Conservation (phyloP, 2,329 filamentous ascomycete species). For the Aspergillus sp. region DNA sequence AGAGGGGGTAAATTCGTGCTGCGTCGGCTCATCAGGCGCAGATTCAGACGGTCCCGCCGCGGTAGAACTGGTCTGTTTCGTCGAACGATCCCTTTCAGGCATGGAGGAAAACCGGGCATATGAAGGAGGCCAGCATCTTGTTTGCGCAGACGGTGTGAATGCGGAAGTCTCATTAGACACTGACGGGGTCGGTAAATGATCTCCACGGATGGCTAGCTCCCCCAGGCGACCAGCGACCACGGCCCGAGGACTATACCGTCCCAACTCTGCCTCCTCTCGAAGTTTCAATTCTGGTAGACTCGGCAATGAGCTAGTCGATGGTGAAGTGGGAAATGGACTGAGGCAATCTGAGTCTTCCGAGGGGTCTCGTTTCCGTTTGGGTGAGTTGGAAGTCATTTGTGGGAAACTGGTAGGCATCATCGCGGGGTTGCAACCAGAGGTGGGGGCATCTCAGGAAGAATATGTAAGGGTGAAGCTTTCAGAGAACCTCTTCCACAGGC, state of each 20-base stretch:
- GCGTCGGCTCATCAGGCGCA: constrained; percentile 5
- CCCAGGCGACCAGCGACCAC: constrained; percentile 39
- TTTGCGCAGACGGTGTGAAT: constrained; percentile 8
- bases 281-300: constrained; percentile 31
- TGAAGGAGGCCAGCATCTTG: constrained; percentile 12
- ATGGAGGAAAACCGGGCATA: constrained; percentile 14
- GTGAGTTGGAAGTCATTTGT: constrained; percentile 24
- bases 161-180: not conserved
- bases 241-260: constrained; percentile 37
- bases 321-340: constrained; percentile 31
- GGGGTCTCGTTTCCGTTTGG: constrained; percentile 35
- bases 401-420: constrained; percentile 29
- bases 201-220: constrained; percentile 38
- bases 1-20: not conserved
- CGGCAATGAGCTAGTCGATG: constrained; percentile 28
- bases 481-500: not conserved
- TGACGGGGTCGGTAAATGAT: constrained; percentile 17
- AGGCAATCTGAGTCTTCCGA: constrained; percentile 30
- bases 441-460: not conserved
- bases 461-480: not conserved
- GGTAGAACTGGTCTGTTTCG: constrained; percentile 5
- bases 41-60: constrained; percentile 10
- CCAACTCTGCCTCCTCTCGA: constrained; percentile 30
- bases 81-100: constrained; percentile 16
- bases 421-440: constrained; percentile 15